Percentiles rank a stretch among this genome's conserved stretches.
Evolutionary conservation across 2,329 filamentous ascomycete genomes (phyloP).

Genomic region (Colletotrichum sp.): DNA sequence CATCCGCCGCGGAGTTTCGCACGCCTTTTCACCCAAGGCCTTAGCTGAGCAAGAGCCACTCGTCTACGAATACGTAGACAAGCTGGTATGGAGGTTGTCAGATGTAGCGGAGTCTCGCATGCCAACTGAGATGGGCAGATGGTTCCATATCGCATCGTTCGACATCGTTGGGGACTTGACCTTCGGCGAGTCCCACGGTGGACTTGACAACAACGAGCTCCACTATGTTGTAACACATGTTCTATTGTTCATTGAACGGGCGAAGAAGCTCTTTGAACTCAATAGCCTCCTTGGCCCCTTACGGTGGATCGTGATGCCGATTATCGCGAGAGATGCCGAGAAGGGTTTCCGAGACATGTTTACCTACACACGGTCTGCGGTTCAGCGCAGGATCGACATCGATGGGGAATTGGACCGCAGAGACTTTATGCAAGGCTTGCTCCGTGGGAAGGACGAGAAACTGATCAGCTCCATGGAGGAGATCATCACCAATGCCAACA

Average conservation of each 20-base stretch:
- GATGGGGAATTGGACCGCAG: neutral
- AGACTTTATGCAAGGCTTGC: constrained; percentile 23
- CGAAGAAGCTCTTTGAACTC: neutral
- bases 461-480: neutral
- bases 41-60: constrained; percentile 32
- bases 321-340: neutral
- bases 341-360: neutral
- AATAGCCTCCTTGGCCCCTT: neutral
- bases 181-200: constrained; percentile 32
- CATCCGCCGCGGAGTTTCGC: constrained; percentile 20
- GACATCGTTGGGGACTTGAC: constrained; percentile 33
- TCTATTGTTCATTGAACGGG: constrained; percentile 18
- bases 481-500: neutral
- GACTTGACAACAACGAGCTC: constrained; percentile 25
- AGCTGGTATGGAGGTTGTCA: constrained; percentile 24
- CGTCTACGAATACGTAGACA: constrained; percentile 28
- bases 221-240: constrained; percentile 29
- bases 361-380: neutral
- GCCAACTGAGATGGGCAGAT: neutral
- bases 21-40: constrained; percentile 31
- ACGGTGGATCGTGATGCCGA: neutral
- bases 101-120: constrained; percentile 8
- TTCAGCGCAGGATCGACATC: constrained; percentile 7
- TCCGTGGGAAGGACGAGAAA: constrained; percentile 6
- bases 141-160: constrained; percentile 26